A percentile compares a stretch with the other conserved stretches of the same genome.
Evolutionary conservation across 2,329 filamentous ascomycete species (phyloP).

Genomic region (Trichoderma guizhouense): DNA sequence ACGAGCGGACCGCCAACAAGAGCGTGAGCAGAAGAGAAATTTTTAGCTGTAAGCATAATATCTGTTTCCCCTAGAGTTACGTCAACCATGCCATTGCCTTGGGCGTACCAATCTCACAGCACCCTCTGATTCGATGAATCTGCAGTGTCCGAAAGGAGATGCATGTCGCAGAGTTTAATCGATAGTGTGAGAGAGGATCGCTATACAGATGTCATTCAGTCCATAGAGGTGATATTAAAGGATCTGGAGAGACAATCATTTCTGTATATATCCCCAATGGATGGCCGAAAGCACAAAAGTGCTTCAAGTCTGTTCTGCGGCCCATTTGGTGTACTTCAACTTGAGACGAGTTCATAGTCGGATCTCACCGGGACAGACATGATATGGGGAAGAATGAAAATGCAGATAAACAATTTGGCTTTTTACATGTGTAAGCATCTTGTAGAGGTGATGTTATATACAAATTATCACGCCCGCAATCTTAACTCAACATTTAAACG

Average conservation of each 20-base stretch:
- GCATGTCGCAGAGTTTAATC: not conserved
- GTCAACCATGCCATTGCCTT: not conserved
- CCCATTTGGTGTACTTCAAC: not conserved
- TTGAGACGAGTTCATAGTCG: not conserved
- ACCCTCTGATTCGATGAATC: not conserved
- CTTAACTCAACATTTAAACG: not conserved
- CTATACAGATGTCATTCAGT: not conserved
- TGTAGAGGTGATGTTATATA: not conserved
- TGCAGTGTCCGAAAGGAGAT: not conserved
- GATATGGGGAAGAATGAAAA: not conserved
- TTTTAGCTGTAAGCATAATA: not conserved
- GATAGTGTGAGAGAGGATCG: not conserved
- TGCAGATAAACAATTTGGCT: not conserved
- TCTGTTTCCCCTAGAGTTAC: not conserved
- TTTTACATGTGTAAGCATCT: fast-evolving
- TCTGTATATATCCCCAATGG: not conserved
- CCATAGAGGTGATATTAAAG: not conserved
- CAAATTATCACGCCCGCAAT: too few species aligned
- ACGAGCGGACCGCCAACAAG: not conserved
- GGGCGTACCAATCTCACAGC: not conserved
- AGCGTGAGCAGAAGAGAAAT: not conserved
- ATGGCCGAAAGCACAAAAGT: not conserved
- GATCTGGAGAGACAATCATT: not conserved
- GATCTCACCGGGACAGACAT: not conserved
- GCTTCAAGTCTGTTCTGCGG: not conserved